Conservation (phyloP, 441 rosid species). For the Euphorbia corollata region DNA sequence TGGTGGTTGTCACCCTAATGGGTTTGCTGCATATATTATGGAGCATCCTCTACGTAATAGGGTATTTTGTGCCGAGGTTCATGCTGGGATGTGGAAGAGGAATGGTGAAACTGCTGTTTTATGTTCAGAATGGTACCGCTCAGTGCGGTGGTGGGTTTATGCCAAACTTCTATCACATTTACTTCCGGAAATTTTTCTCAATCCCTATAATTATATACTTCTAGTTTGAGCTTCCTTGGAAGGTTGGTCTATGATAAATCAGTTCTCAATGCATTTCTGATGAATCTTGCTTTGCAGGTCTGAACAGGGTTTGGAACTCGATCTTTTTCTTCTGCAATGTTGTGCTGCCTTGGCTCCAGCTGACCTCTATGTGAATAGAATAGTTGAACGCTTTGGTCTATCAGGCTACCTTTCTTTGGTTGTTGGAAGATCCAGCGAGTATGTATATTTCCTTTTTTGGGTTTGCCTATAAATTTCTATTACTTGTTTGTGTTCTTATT, state of each 20-base stretch:
- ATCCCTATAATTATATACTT: neutral
- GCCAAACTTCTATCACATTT: constrained; percentile 5
- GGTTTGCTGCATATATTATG: constrained; percentile 83
- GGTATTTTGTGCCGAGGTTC: constrained; percentile 90
- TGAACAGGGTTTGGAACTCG: constrained; percentile 90
- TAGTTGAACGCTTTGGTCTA: constrained; percentile 79
- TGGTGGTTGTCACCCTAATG: constrained; percentile 55
- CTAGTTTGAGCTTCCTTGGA: constrained; percentile 2
- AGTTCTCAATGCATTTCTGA: constrained; percentile 20
- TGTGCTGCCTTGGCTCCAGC: constrained; percentile 97
- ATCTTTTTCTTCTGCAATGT: constrained; percentile 93
- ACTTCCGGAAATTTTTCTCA: neutral
- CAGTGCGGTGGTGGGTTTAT: constrained; percentile 66
- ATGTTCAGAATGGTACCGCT: constrained; percentile 75
- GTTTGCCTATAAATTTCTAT: constrained; percentile 1
- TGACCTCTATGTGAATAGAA: constrained; percentile 63
- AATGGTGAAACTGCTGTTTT: constrained; percentile 76
- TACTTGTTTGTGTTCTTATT: neutral
- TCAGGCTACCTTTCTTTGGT: constrained; percentile 54
- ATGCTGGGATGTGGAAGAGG: constrained; percentile 97
- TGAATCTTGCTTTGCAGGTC: constrained; percentile 57
- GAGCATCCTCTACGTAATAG: constrained; percentile 89
- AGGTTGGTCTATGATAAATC: constrained; percentile 1
- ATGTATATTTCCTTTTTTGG: constrained; percentile 13
- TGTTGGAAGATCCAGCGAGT: constrained; percentile 56